phyloP scores from a whole-genome alignment of 2,329 filamentous ascomycete genomes.

The Fusarium nisikadoi region DNA sequence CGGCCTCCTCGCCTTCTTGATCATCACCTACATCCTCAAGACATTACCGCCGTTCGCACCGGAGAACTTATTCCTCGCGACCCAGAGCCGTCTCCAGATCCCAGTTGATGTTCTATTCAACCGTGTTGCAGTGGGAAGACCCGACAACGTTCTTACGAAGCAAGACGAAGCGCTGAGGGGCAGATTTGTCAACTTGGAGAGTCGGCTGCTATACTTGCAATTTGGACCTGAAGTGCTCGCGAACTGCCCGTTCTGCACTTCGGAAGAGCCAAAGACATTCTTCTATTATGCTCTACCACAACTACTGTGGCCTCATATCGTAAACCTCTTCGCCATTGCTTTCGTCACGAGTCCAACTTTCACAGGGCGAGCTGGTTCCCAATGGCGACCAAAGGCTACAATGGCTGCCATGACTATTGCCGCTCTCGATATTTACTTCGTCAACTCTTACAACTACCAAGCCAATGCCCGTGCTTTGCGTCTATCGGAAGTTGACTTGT shows the following conservation, averaged over 20 bases:
- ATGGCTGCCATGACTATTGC: constrained; percentile 69
- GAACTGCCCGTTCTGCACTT: constrained; percentile 83
- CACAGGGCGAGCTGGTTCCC: constrained; percentile 69
- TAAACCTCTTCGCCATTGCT: constrained; percentile 78
- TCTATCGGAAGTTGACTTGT: constrained; percentile 72
- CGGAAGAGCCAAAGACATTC: constrained; percentile 76
- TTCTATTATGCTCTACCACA: constrained; percentile 83
- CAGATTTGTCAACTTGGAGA: constrained; percentile 76
- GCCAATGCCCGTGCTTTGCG: constrained; percentile 71
- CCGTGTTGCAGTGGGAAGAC: constrained; percentile 71
- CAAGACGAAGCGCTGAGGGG: constrained; percentile 72
- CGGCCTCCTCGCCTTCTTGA: constrained; percentile 65
- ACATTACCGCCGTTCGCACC: constrained; percentile 75
- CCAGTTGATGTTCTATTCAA: constrained; percentile 86
- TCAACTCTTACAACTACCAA: constrained; percentile 72
- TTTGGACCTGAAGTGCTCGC: constrained; percentile 81
- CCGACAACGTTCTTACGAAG: constrained; percentile 58
- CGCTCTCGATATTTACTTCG: constrained; percentile 72
- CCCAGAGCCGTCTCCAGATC: constrained; percentile 84
- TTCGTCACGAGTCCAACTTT: constrained; percentile 76
- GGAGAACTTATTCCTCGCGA: constrained; percentile 83
- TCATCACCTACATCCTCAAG: constrained; percentile 61
- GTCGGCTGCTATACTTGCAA: constrained; percentile 82
- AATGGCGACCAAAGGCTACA: constrained; percentile 78
- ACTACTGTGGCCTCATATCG: constrained; percentile 79